A percentile compares a stretch with the other conserved stretches of the same genome.
These are phyloP conservation scores for Quercus phellos DNA, from an alignment of 331 rosid genomes.

Conservation along the genomic window DNA sequence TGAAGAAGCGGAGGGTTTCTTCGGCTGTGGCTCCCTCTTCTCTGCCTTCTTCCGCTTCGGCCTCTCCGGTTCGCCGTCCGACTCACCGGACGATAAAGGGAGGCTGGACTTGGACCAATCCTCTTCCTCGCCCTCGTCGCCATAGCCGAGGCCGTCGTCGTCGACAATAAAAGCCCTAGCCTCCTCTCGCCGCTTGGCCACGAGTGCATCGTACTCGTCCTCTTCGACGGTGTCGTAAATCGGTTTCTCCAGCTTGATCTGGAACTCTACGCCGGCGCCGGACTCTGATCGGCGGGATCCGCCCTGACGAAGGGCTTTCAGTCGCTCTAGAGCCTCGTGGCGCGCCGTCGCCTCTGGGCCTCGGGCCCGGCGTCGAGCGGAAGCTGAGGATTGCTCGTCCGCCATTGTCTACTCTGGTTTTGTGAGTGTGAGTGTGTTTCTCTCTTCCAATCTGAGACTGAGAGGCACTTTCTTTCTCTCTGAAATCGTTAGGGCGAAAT, in stretches of 20 bases:
- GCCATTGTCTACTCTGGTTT: conserved; percentile 39
- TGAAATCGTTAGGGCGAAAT: not conserved
- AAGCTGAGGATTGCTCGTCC: conserved; percentile 40
- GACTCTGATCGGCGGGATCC: conserved; percentile 65
- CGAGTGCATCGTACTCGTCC: conserved; percentile 79
- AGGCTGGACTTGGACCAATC: conserved; percentile 79
- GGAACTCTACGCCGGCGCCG: conserved; percentile 31
- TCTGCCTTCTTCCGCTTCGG: conserved; percentile 58
- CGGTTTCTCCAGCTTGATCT: conserved; percentile 68
- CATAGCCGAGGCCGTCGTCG: conserved; percentile 79
- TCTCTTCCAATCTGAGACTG: not conserved
- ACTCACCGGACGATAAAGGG: conserved; percentile 54
- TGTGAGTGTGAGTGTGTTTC: not conserved
- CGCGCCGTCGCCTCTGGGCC: conserved; percentile 59
- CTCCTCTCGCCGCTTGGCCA: conserved; percentile 79
- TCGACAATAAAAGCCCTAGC: conserved; percentile 64
- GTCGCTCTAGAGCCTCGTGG: conserved; percentile 64
- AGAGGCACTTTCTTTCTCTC: not conserved
- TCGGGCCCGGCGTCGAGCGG: conserved; percentile 50
- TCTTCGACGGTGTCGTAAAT: conserved; percentile 65
- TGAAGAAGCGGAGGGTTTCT: conserved; percentile 36
- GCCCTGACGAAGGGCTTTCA: conserved; percentile 42
- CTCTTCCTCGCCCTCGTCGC: conserved; percentile 92
- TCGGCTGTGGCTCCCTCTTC: conserved; percentile 52
- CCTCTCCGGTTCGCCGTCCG: conserved; percentile 55